phyloP scores from a whole-genome alignment of 306 rosid genomes.

The Begonia peltatifolia region DNA sequence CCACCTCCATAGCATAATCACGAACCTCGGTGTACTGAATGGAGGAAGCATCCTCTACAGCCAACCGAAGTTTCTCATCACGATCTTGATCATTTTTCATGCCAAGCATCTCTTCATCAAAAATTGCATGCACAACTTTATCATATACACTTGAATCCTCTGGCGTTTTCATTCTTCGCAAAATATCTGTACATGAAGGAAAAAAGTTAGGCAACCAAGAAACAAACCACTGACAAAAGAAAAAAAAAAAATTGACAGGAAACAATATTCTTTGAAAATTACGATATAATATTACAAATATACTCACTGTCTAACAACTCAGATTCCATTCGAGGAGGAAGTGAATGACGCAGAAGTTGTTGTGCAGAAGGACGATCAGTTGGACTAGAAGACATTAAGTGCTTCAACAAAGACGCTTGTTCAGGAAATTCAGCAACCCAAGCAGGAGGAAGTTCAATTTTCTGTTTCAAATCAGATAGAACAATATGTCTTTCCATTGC shows the following conservation, averaged over 20 bases:
- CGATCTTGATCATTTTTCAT: slow-evolving; percentile 37
- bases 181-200: slow-evolving; percentile 42
- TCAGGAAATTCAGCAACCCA: slow-evolving; percentile 82
- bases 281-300: not conserved
- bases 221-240: not conserved
- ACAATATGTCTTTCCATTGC: slow-evolving; percentile 79
- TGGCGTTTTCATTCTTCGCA: slow-evolving; percentile 72
- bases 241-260: too few species aligned
- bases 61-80: slow-evolving; percentile 31
- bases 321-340: slow-evolving; percentile 91
- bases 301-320: slow-evolving; percentile 84
- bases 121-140: slow-evolving; percentile 74
- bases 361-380: slow-evolving; percentile 88
- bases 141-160: slow-evolving; percentile 79
- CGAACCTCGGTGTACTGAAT: slow-evolving; percentile 62
- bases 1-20: slow-evolving; percentile 57
- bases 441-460: slow-evolving; percentile 54
- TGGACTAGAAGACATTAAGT: slow-evolving; percentile 76
- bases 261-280: too few species aligned
- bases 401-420: slow-evolving; percentile 53
- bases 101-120: slow-evolving; percentile 57
- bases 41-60: slow-evolving; percentile 36
- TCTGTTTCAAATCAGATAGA: slow-evolving; percentile 70
- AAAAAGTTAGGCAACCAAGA: not conserved
- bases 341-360: slow-evolving; percentile 57